Conservation (phyloP, 495 filamentous ascomycete species). For the Baudoinia panamericana region DNA sequence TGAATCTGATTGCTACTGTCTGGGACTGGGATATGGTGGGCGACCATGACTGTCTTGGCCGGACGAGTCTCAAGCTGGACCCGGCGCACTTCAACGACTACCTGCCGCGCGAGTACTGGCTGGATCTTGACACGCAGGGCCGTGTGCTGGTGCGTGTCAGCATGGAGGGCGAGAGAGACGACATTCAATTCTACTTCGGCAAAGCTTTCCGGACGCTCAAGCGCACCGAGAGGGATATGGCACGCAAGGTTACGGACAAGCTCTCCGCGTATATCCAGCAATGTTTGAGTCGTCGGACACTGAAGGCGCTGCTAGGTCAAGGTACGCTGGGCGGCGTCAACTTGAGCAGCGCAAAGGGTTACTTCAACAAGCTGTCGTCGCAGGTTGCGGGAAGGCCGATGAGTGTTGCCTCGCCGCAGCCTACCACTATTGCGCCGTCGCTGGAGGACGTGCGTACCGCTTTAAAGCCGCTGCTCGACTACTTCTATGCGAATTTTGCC, state of each 20-base stretch:
- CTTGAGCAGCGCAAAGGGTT: constrained; percentile 33
- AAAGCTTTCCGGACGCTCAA: constrained; percentile 93
- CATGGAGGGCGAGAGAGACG: constrained; percentile 97
- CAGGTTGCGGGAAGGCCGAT: constrained; percentile 9
- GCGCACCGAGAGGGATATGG: constrained; percentile 94
- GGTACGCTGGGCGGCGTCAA: constrained; percentile 66
- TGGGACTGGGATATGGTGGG: constrained; percentile 98
- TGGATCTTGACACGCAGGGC: constrained; percentile 93
- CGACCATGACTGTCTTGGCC: constrained; percentile 93
- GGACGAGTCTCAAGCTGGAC: constrained; percentile 89
- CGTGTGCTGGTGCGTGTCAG: constrained; percentile 77
- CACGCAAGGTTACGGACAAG: constrained; percentile 95
- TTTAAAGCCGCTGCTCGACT: constrained; percentile 78
- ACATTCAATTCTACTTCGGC: constrained; percentile 97
- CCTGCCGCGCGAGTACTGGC: constrained; percentile 88
- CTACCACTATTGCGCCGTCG: constrained; percentile 36
- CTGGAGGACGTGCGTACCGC: constrained; percentile 65
- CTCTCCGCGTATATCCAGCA: constrained; percentile 90
- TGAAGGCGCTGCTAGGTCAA: constrained; percentile 58
- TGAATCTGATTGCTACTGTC: constrained; percentile 91
- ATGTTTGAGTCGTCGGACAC: constrained; percentile 67
- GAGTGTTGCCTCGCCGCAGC: neutral
- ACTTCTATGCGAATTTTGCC: constrained; percentile 98
- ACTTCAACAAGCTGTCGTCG: constrained; percentile 37
- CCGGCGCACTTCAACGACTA: constrained; percentile 93